A percentile compares a stretch with the other conserved stretches of the same genome.
Conservation (phyloP, 768 basidiomycete genomes). For the Lactarius evosmus region DNA sequence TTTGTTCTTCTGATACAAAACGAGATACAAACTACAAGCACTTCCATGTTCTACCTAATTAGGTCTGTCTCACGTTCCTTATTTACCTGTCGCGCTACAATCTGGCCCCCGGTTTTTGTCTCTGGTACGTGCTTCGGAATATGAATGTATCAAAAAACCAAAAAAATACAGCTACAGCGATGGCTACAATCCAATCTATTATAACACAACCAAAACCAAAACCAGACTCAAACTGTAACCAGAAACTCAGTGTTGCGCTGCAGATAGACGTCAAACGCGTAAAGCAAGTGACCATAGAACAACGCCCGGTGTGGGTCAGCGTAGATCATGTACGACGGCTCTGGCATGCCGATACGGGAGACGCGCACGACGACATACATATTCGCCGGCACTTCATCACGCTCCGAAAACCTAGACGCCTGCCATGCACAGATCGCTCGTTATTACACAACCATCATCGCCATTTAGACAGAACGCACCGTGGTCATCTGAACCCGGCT, state of each 20-base stretch:
- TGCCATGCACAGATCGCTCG: neutral
- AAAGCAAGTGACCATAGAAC: slow-evolving; percentile 6
- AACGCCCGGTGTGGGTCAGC: slow-evolving; percentile 16
- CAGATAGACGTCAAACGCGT: slow-evolving; percentile 3
- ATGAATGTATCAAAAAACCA: too few species aligned
- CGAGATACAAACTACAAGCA: neutral
- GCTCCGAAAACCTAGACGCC: slow-evolving; percentile 7
- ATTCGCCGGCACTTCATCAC: neutral
- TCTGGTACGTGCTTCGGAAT: too few species aligned
- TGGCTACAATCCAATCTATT: neutral
- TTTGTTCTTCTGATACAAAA: neutral
- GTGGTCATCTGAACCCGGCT: slow-evolving; percentile 28
- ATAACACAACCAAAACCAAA: neutral
- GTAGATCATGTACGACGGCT: neutral
- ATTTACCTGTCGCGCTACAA: too few species aligned
- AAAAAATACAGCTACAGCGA: neutral
- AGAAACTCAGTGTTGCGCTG: neutral
- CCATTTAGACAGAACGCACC: slow-evolving; percentile 21
- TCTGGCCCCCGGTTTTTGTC: too few species aligned
- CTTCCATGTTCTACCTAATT: too few species aligned
- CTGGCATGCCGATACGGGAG: slow-evolving; percentile 2
- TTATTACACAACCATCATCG: neutral
- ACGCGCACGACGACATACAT: slow-evolving; percentile 21
- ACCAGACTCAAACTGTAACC: neutral
- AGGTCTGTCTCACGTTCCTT: too few species aligned